Percentiles rank a stretch among this genome's conserved stretches.
phyloP scores from a whole-genome alignment of 768 basidiomycete genomes.

The Melanogaster broomeanus region DNA sequence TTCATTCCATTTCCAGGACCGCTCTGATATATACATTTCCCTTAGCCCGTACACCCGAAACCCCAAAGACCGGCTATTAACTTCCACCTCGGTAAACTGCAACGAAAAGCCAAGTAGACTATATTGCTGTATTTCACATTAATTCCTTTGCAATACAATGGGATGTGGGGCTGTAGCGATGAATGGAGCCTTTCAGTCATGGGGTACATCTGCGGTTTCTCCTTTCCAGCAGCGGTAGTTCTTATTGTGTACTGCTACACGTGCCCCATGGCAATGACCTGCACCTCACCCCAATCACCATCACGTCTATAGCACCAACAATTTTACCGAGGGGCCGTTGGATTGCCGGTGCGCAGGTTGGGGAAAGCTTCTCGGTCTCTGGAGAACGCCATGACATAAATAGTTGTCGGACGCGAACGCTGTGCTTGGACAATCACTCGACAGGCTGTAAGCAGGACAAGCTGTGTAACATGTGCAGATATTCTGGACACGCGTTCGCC shows the following conservation, averaged over 20 bases:
- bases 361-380: too few species aligned
- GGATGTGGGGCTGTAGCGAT: constrained; percentile 16
- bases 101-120: constrained; percentile 69
- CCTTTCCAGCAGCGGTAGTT: neutral
- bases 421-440: too few species aligned
- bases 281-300: too few species aligned
- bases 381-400: too few species aligned
- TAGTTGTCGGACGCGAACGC: too few species aligned
- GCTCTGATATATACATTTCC: constrained; percentile 1
- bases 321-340: neutral
- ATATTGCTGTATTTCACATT: constrained; percentile 12
- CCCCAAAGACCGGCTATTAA: constrained; percentile 79
- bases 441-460: too few species aligned
- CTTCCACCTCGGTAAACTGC: constrained; percentile 83
- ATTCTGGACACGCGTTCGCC: too few species aligned
- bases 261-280: too few species aligned
- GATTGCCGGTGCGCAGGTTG: too few species aligned
- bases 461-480: too few species aligned
- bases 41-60: constrained; percentile 69
- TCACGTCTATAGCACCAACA: neutral
- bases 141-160: constrained; percentile 17
- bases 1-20: neutral
- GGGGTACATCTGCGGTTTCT: neutral
- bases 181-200: neutral
- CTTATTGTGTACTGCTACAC: neutral